A percentile compares a stretch with the other conserved stretches of the same genome.
These are phyloP conservation scores for Arachnomyces sp. DNA, from an alignment of 2,329 filamentous ascomycete genomes.

Conservation along the genomic window DNA sequence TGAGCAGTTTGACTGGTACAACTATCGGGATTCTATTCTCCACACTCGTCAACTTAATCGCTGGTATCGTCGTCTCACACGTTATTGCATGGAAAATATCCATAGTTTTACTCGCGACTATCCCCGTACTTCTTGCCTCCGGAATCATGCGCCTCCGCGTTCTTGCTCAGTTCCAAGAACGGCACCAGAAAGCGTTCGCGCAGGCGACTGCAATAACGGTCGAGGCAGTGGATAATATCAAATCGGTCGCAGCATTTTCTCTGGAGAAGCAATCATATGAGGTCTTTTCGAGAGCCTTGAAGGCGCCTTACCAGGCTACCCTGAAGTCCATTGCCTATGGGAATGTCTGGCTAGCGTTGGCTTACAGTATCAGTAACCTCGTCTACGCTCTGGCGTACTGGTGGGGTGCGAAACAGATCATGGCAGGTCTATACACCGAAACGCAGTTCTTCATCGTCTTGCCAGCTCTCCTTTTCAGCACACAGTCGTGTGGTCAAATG, in stretches of 20 bases:
- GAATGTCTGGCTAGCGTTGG: conserved; percentile 28
- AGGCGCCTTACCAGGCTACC: conserved; percentile 36
- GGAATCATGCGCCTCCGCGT: conserved; percentile 59
- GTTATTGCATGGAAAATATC: conserved; percentile 64
- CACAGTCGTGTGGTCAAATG: conserved; percentile 60
- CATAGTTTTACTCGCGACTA: conserved; percentile 55
- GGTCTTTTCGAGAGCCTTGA: conserved; percentile 31
- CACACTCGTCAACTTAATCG: conserved; percentile 55
- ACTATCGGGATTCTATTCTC: conserved; percentile 59
- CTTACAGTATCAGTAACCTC: conserved; percentile 43
- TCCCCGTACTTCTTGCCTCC: conserved; percentile 56
- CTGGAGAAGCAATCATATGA: conserved; percentile 37
- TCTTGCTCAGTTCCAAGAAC: conserved; percentile 48
- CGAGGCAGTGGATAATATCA: conserved; percentile 40
- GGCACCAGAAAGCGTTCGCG: conserved; percentile 38
- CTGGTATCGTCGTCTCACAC: conserved; percentile 56
- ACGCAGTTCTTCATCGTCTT: conserved; percentile 62
- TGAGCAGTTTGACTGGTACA: conserved; percentile 57
- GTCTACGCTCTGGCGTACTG: conserved; percentile 65
- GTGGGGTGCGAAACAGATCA: conserved; percentile 62
- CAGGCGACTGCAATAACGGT: conserved; percentile 37
- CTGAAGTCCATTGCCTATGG: conserved; percentile 35
- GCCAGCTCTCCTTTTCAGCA: conserved; percentile 57
- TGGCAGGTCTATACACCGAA: conserved; percentile 51
- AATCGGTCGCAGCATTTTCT: conserved; percentile 37